Percentiles rank a stretch among this genome's conserved stretches.
Conservation (phyloP, 495 filamentous ascomycete species). For the Trichoderma orchidacearum region DNA sequence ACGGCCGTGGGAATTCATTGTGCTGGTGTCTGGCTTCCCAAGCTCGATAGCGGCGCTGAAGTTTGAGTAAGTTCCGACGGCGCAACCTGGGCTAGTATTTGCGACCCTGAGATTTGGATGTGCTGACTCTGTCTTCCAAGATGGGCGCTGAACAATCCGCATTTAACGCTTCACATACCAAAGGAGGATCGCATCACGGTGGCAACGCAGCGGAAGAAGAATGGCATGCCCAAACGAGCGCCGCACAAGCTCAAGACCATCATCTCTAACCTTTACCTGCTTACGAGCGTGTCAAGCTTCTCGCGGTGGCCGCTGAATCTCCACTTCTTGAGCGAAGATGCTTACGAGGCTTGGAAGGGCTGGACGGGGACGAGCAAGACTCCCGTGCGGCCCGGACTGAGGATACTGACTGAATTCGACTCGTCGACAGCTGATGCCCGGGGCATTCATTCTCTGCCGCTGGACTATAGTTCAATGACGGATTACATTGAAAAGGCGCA, state of each 20-base stretch:
- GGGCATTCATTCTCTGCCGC: constrained; percentile 44
- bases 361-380: constrained; percentile 38
- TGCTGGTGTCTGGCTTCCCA: constrained; percentile 78
- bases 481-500: constrained; percentile 58
- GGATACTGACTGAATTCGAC: constrained; percentile 40
- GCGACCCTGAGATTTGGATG: not conserved
- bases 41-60: constrained; percentile 77
- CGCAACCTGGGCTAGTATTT: not conserved
- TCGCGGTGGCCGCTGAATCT: constrained; percentile 66
- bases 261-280: constrained; percentile 61
- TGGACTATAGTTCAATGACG: constrained; percentile 53
- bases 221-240: constrained; percentile 36
- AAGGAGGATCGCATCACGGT: constrained; percentile 36
- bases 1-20: constrained; percentile 88
- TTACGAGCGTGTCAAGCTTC: constrained; percentile 69
- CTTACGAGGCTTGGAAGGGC: constrained; percentile 49
- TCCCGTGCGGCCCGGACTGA: constrained; percentile 33
- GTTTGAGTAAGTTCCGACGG: constrained; percentile 66
- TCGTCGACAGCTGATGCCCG: constrained; percentile 10
- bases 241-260: constrained; percentile 44
- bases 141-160: constrained; percentile 87
- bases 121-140: constrained; percentile 23
- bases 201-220: constrained; percentile 19
- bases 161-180: constrained; percentile 59
- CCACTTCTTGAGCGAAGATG: constrained; percentile 65